These are phyloP conservation scores for Fusarium sp. DNA, from an alignment of 2,329 filamentous ascomycete genomes.

Conservation along the genomic window DNA sequence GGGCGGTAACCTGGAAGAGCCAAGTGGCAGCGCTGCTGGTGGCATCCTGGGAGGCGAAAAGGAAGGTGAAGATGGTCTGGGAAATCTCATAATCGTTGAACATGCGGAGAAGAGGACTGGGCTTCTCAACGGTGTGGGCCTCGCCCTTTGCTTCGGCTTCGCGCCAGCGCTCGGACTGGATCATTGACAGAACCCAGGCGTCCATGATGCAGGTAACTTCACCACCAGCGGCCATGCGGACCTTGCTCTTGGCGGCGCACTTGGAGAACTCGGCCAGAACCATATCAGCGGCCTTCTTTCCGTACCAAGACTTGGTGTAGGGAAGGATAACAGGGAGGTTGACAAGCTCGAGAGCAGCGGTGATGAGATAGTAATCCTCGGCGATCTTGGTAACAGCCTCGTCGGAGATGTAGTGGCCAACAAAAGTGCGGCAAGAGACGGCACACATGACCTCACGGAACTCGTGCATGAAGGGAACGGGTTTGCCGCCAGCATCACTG, in stretches of 20 bases:
- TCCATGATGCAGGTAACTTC: conserved; percentile 95
- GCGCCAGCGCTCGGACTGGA: conserved; percentile 85
- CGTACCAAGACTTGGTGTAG: conserved; percentile 96
- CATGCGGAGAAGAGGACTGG: conserved; percentile 82
- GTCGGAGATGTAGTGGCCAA: conserved; percentile 93
- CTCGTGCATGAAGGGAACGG: conserved; percentile 87
- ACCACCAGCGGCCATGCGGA: conserved; percentile 89
- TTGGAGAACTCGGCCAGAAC: conserved; percentile 89
- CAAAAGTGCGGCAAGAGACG: conserved; percentile 95
- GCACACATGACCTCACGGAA: conserved; percentile 97
- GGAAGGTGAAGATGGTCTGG: conserved; percentile 94
- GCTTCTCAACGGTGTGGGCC: conserved; percentile 81
- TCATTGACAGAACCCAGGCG: conserved; percentile 89
- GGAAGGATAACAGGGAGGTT: conserved; percentile 98
- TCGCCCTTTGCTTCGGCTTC: conserved; percentile 81
- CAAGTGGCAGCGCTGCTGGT: conserved; percentile 94
- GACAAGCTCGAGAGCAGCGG: conserved; percentile 93
- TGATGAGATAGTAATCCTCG: conserved; percentile 97
- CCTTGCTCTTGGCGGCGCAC: conserved; percentile 93
- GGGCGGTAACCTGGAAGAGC: conserved; percentile 94
- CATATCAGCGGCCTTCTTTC: conserved; percentile 95
- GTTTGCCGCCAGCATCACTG: conserved; percentile 77
- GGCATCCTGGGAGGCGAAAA: conserved; percentile 97
- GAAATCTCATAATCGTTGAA: conserved; percentile 93
- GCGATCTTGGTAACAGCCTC: conserved; percentile 93